These are phyloP conservation scores for Phytopythium mirpurense DNA, from an alignment of 352 stramenopile species.

Conservation along the genomic window DNA sequence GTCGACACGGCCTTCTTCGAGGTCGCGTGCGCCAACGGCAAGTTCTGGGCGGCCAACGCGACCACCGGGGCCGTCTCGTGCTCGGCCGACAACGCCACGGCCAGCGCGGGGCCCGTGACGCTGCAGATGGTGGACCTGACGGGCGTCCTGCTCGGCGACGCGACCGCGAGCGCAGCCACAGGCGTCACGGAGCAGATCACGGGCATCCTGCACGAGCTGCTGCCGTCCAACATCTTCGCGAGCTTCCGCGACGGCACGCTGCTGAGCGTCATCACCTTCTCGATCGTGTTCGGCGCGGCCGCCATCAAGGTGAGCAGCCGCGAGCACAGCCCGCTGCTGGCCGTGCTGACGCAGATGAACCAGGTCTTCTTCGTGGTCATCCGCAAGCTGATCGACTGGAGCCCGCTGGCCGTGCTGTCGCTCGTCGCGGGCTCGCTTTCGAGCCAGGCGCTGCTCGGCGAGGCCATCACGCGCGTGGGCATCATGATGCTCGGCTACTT, in stretches of 20 bases:
- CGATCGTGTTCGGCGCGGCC: conserved; percentile 12
- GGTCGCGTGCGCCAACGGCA: no score
- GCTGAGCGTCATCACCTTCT: conserved; percentile 15
- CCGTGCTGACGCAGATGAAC: conserved; percentile 51
- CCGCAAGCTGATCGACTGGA: conserved; percentile 57
- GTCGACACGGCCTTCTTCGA: no score
- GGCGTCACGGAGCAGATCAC: conserved; percentile 10
- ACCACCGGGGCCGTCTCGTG: no score
- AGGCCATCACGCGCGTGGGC: conserved; percentile 43
- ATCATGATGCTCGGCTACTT: conserved; percentile 54
- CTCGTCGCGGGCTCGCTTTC: conserved; percentile 62
- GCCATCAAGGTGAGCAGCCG: conserved; percentile 2
- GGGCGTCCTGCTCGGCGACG: no score
- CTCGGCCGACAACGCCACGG: no score
- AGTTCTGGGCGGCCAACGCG: no score
- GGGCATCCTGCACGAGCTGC: conserved; percentile 10
- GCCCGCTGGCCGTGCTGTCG: conserved; percentile 42
- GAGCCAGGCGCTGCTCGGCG: conserved; percentile 31
- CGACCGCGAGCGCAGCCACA: background rate
- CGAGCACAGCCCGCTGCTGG: conserved; percentile 5
- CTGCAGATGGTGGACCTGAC: no score
- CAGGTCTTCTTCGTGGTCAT: conserved; percentile 70
- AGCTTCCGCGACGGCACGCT: conserved; percentile 13
- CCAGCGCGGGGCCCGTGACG: no score
- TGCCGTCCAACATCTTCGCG: conserved; percentile 20